Evolutionary conservation across 1,139 yeast genomes (phyloP).

Genomic region (Debaryomyces psychrophilus): DNA sequence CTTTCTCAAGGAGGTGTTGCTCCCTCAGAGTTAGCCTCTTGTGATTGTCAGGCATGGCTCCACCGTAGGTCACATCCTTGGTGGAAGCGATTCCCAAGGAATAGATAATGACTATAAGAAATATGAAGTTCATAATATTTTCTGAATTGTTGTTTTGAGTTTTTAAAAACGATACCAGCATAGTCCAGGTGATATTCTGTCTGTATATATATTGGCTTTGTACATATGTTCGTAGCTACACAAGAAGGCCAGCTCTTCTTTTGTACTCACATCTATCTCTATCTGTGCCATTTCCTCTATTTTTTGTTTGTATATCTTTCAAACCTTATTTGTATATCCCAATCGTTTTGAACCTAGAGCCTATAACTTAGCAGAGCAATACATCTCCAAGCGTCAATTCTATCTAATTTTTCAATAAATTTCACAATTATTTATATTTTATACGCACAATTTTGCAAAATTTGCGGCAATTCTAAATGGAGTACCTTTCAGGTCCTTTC

Average conservation of each 20-base stretch:
- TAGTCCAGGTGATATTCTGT: neutral
- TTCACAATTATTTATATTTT: too few relatives aligned
- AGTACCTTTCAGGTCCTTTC: too few relatives aligned
- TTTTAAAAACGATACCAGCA: neutral
- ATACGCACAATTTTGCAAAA: too few relatives aligned
- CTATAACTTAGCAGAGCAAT: too few relatives aligned
- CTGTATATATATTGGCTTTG: neutral
- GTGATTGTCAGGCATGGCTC: neutral
- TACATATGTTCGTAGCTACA: neutral
- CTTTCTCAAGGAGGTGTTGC: neutral
- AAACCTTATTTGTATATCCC: too few relatives aligned
- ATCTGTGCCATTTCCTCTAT: neutral
- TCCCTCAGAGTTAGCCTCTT: neutral
- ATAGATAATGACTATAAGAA: slow-evolving; percentile 5
- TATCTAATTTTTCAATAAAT: too few relatives aligned
- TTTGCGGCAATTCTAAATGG: too few relatives aligned
- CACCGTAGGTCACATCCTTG: neutral
- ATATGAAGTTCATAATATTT: slow-evolving; percentile 3
- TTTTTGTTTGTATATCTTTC: too few relatives aligned
- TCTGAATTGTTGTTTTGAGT: neutral
- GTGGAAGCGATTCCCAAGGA: slow-evolving; percentile 2
- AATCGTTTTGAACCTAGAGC: too few relatives aligned
- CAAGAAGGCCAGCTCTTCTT: neutral
- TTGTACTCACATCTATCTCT: neutral
- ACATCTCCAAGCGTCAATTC: too few relatives aligned